A percentile compares a stretch with the other conserved stretches of the same genome.
These are phyloP conservation scores for Schizochytrium sp. DNA, from an alignment of 108 stramenopile species.

Conservation along the genomic window DNA sequence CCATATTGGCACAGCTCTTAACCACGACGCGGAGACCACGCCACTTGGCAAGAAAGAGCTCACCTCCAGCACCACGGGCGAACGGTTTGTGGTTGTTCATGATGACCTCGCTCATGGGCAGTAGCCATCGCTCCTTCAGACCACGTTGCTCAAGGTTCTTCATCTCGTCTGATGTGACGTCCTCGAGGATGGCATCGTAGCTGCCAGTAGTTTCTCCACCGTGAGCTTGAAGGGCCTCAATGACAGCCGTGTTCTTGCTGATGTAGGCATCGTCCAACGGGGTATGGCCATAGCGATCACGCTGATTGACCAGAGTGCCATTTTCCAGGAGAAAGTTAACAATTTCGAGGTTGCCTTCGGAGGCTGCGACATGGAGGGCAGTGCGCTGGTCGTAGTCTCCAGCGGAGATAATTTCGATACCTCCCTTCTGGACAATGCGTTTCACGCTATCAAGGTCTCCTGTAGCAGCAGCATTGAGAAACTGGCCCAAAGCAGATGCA, in stretches of 20 bases:
- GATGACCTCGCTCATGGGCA: constrained; percentile 19
- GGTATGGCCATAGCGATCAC: constrained; percentile 74
- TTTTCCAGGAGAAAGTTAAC: constrained; percentile 69
- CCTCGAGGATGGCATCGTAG: background rate
- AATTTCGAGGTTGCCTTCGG: constrained; percentile 62
- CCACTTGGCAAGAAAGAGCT: constrained; percentile 58
- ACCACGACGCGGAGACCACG: constrained; percentile 56
- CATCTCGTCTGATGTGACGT: constrained; percentile 25
- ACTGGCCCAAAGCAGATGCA: background rate
- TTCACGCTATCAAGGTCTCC: constrained; percentile 1
- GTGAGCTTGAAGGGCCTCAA: background rate
- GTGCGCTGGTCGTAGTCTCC: constrained; percentile 62
- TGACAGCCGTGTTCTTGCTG: constrained; percentile 80
- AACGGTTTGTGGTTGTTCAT: constrained; percentile 9
- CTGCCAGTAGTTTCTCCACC: constrained; percentile 29
- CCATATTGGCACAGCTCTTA: constrained; percentile 50
- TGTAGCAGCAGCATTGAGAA: background rate
- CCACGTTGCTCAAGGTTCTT: constrained; percentile 32
- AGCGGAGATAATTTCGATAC: background rate
- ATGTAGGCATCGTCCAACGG: constrained; percentile 87
- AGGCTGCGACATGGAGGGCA: constrained; percentile 61
- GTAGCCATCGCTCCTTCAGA: constrained; percentile 28
- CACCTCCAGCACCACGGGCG: constrained; percentile 53
- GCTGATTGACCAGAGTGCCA: constrained; percentile 73
- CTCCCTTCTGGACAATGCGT: background rate